Conservation (phyloP, 1,284 basidiomycete species). For the Polyporus tsugae region DNA sequence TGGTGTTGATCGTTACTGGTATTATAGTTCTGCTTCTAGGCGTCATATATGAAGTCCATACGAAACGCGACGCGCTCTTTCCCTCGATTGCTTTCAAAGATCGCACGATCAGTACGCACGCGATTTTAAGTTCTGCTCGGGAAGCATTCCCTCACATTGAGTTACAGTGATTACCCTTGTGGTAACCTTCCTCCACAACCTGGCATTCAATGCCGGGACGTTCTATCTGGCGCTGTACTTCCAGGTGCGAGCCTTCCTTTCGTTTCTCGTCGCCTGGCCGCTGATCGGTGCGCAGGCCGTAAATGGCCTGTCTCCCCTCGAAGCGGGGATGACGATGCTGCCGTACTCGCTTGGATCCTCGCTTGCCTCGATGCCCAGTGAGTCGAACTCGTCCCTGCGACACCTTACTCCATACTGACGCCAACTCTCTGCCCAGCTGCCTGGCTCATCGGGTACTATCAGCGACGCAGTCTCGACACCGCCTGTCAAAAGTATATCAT, state of each 20-base stretch:
- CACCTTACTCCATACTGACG: constrained; percentile 25
- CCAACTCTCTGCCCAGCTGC: constrained; percentile 50
- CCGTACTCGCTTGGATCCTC: constrained; percentile 85
- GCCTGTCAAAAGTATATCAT: constrained; percentile 71
- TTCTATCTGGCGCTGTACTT: constrained; percentile 84
- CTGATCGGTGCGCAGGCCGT: constrained; percentile 57
- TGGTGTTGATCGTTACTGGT: constrained; percentile 66
- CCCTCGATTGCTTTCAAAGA: constrained; percentile 68
- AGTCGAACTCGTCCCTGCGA: constrained; percentile 27
- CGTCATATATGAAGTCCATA: constrained; percentile 70
- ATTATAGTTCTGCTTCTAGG: constrained; percentile 60
- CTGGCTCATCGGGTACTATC: constrained; percentile 75
- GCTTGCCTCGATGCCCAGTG: constrained; percentile 74
- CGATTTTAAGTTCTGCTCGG: constrained; percentile 19
- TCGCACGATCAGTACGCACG: constrained; percentile 60
- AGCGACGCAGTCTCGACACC: constrained; percentile 62
- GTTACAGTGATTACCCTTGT: constrained; percentile 66
- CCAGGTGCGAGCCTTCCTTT: constrained; percentile 57
- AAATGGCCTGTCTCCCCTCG: constrained; percentile 67
- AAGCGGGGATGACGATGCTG: constrained; percentile 75
- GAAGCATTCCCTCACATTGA: constrained; percentile 35
- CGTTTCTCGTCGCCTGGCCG: constrained; percentile 23
- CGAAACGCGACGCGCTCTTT: constrained; percentile 74
- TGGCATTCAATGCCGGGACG: constrained; percentile 82
- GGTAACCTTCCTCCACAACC: constrained; percentile 79